These are phyloP conservation scores for Paecilomyces sp. DNA, from an alignment of 2,329 filamentous ascomycete genomes.

Conservation along the genomic window DNA sequence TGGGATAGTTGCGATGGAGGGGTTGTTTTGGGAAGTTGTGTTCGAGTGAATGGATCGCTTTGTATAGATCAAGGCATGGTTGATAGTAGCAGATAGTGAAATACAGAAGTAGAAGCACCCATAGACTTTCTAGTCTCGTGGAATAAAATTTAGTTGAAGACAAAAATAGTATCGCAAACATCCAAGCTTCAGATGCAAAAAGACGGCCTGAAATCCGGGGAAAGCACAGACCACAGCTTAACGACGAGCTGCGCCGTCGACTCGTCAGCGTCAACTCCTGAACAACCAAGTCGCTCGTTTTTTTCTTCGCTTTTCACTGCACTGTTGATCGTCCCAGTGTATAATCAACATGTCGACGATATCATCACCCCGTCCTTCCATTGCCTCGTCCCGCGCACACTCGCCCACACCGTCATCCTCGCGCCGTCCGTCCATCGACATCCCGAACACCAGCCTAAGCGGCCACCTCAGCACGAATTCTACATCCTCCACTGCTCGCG, in stretches of 20 bases:
- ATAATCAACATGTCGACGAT: constrained; percentile 48
- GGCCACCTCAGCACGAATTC: constrained; percentile 44
- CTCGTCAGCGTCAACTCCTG: constrained; percentile 1
- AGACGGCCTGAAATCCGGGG: constrained; percentile 3
- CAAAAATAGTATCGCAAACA: background rate
- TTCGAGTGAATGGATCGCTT: background rate
- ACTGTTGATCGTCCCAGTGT: background rate
- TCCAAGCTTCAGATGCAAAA: background rate
- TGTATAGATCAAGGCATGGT: background rate
- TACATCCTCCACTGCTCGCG: constrained; percentile 34
- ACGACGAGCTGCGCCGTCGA: constrained; percentile 5
- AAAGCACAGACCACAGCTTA: constrained; percentile 22
- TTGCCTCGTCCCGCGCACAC: constrained; percentile 48
- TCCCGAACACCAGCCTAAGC: constrained; percentile 20
- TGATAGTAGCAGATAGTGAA: background rate
- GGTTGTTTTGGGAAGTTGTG: background rate
- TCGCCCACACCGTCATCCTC: constrained; percentile 64
- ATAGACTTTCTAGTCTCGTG: background rate
- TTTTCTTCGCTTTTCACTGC: background rate
- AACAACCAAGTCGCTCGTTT: background rate
- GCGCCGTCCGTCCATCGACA: constrained; percentile 65
- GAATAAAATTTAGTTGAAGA: background rate
- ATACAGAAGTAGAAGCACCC: background rate
- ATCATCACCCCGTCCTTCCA: constrained; percentile 53
- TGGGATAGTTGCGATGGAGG: background rate